These are phyloP conservation scores for Gossypium stocksii DNA, from an alignment of 345 rosid genomes.

Conservation along the genomic window DNA sequence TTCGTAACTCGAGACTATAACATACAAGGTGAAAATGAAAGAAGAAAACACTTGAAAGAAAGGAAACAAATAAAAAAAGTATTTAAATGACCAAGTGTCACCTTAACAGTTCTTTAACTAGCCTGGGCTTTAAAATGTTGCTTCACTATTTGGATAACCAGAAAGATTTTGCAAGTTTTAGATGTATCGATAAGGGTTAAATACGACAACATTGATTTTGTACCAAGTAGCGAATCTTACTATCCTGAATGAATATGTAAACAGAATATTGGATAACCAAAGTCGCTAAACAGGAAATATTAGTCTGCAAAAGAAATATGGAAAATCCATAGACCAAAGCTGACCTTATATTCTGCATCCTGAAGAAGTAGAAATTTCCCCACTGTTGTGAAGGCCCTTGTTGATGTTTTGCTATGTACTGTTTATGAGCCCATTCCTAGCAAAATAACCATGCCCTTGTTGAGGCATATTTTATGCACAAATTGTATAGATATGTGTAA, in stretches of 20 bases:
- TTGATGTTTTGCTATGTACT: constrained; percentile 81
- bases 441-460: constrained; percentile 11
- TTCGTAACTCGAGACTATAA: background rate
- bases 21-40: background rate
- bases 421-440: constrained; percentile 98
- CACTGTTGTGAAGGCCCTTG: constrained; percentile 90
- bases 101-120: background rate
- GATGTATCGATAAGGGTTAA: background rate
- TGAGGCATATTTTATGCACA: background rate
- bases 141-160: background rate
- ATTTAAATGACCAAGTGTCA: background rate
- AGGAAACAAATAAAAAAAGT: background rate
- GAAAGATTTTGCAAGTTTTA: background rate
- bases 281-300: constrained; percentile 2
- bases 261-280: background rate
- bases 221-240: background rate
- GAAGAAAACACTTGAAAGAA: background rate
- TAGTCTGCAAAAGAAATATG: background rate
- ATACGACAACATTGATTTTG: background rate
- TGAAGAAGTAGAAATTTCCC: constrained; percentile 95
- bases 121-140: background rate
- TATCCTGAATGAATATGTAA: background rate
- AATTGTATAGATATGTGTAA: background rate
- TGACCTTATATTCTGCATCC: constrained; percentile 95
- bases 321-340: constrained; percentile 8